Conservation (phyloP, 2,329 filamentous ascomycete species). For the Exophiala sp. region DNA sequence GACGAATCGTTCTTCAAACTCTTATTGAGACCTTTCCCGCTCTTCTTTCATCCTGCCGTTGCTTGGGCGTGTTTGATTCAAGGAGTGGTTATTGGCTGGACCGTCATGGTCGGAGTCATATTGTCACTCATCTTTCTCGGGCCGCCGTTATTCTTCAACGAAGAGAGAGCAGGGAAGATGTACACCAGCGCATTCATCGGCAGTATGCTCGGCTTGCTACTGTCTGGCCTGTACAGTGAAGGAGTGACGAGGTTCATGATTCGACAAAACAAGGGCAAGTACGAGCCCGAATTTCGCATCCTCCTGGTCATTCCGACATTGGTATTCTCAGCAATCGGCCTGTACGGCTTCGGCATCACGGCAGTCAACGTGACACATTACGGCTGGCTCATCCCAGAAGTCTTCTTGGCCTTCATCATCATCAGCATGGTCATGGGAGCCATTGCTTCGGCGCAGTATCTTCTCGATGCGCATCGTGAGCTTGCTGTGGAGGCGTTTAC, state of each 20-base stretch:
- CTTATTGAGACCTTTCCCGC: slow-evolving; percentile 69
- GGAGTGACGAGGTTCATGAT: slow-evolving; percentile 68
- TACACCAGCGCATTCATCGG: slow-evolving; percentile 85
- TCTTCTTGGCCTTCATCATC: slow-evolving; percentile 81
- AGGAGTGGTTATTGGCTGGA: slow-evolving; percentile 91
- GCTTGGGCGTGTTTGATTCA: slow-evolving; percentile 79
- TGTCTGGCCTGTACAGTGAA: slow-evolving; percentile 74
- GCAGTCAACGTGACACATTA: slow-evolving; percentile 59
- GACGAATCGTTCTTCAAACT: slow-evolving; percentile 68
- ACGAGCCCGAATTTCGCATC: slow-evolving; percentile 89
- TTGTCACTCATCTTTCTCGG: slow-evolving; percentile 78
- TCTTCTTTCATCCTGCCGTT: slow-evolving; percentile 81
- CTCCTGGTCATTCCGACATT: slow-evolving; percentile 79
- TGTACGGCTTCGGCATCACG: slow-evolving; percentile 82
- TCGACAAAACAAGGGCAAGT: slow-evolving; percentile 70
- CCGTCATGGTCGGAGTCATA: slow-evolving; percentile 83
- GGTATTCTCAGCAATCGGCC: slow-evolving; percentile 69
- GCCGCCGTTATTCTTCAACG: slow-evolving; percentile 75
- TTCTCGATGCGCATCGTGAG: slow-evolving; percentile 90
- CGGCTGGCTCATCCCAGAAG: slow-evolving; percentile 69
- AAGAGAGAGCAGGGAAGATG: slow-evolving; percentile 78
- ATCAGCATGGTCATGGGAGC: slow-evolving; percentile 90
- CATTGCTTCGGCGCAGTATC: slow-evolving; percentile 79
- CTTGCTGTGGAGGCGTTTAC: slow-evolving; percentile 86
- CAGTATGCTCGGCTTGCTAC: slow-evolving; percentile 69